A percentile compares a stretch with the other conserved stretches of the same genome.
phyloP scores from a whole-genome alignment of 192 early-diverging fungal species.

The Coemansia furcata region DNA sequence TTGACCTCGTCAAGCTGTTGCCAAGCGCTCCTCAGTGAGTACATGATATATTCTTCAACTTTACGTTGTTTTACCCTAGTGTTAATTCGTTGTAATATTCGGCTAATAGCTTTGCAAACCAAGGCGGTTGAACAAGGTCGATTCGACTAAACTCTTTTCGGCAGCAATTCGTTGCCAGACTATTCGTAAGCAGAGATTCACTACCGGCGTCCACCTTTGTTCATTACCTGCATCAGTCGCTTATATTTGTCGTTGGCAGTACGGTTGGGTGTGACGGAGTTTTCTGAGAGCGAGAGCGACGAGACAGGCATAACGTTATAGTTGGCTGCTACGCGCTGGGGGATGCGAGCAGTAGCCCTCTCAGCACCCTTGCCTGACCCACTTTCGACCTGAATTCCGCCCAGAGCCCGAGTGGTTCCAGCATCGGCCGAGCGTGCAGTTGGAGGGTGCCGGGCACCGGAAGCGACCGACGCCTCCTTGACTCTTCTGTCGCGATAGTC shows the following conservation, averaged over 20 bases:
- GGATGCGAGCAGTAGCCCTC: constrained; percentile 35
- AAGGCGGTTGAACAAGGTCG: neutral
- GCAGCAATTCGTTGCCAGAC: neutral
- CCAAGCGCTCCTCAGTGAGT: constrained; percentile 33
- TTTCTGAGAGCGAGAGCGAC: constrained; percentile 8
- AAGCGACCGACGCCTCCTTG: constrained; percentile 21
- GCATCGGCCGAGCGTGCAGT: neutral
- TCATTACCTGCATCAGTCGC: constrained; percentile 36
- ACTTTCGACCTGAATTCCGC: constrained; percentile 26
- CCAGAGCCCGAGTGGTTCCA: constrained; percentile 3
- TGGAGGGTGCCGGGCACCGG: constrained; percentile 4
- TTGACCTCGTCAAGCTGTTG: constrained; percentile 48
- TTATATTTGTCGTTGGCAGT: constrained; percentile 25
- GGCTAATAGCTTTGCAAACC: neutral
- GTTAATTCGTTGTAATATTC: neutral
- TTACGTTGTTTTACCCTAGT: neutral
- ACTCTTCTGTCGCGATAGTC: constrained; percentile 63
- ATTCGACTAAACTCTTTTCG: neutral
- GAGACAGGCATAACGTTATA: constrained; percentile 50
- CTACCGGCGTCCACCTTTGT: constrained; percentile 21
- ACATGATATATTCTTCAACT: neutral
- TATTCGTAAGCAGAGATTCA: neutral
- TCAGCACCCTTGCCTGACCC: constrained; percentile 25
- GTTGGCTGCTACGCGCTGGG: constrained; percentile 34
- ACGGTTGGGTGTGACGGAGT: constrained; percentile 4